Evolutionary conservation across 2,329 filamentous ascomycete genomes (phyloP).

Genomic region (Cytospora leucostoma): DNA sequence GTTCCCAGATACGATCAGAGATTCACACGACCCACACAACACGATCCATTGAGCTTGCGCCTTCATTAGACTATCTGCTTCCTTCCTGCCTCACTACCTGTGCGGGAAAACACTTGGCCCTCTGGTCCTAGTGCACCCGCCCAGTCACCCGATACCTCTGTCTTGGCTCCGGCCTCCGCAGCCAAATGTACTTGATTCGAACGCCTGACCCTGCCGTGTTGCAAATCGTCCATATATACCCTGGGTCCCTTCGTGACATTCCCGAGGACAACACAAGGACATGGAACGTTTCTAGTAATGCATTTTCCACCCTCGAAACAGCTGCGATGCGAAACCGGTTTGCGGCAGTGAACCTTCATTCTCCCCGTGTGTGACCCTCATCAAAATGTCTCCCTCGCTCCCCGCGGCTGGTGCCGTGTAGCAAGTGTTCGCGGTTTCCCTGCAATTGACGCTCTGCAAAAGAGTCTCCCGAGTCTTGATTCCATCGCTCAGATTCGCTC

Average conservation of each 20-base stretch:
- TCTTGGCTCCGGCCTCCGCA: background rate
- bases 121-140: too few relatives aligned
- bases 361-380: background rate
- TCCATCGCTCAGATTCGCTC: constrained; percentile 44
- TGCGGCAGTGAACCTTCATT: background rate
- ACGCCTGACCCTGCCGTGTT: background rate
- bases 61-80: constrained; percentile 15
- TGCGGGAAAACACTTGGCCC: constrained; percentile 7
- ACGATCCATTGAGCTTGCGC: constrained; percentile 9
- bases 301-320: background rate
- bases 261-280: background rate
- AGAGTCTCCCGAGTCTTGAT: constrained; percentile 36
- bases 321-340: background rate
- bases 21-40: constrained; percentile 5
- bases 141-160: background rate
- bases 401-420: background rate
- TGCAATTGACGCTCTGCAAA: background rate
- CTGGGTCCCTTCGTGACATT: background rate
- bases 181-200: background rate
- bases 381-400: background rate
- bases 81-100: background rate
- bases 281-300: background rate
- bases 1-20: constrained; percentile 1
- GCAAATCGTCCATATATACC: background rate
- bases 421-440: background rate